Percentiles rank a stretch among this genome's conserved stretches.
These are phyloP conservation scores for Neurospora crassa DNA, from an alignment of 2,329 filamentous ascomycete species.

Conservation along the genomic window DNA sequence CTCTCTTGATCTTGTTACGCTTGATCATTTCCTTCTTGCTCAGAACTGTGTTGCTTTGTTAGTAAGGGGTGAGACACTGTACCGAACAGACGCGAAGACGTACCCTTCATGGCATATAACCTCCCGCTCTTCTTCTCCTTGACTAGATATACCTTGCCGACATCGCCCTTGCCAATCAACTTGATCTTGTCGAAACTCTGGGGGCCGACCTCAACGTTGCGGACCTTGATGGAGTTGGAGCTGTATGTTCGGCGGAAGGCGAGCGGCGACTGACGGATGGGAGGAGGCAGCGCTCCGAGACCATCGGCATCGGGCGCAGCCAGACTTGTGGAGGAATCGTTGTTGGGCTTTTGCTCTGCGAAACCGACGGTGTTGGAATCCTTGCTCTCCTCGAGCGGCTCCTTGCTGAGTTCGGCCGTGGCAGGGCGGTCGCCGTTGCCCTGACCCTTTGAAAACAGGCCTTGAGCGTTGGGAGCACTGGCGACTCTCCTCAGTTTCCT, in stretches of 20 bases:
- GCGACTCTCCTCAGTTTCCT: constrained; percentile 88
- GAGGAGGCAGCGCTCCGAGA: constrained; percentile 55
- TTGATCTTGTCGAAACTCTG: constrained; percentile 99
- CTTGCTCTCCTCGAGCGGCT: constrained; percentile 56
- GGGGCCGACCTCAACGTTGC: constrained; percentile 91
- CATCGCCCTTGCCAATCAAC: constrained; percentile 95
- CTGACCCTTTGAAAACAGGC: constrained; percentile 61
- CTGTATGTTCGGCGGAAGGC: constrained; percentile 93
- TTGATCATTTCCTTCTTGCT: constrained; percentile 99
- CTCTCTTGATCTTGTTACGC: constrained; percentile 98
- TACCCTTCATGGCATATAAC: constrained; percentile 98
- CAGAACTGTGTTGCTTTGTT: constrained; percentile 53
- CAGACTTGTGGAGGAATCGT: constrained; percentile 30
- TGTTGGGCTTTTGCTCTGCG: constrained; percentile 33
- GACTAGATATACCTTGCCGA: constrained; percentile 96
- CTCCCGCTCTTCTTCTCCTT: constrained; percentile 95
- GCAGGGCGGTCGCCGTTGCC: constrained; percentile 56
- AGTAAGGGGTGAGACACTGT: constrained; percentile 20
- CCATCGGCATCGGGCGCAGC: constrained; percentile 37
- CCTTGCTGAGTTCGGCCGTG: constrained; percentile 79
- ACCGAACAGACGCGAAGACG: constrained; percentile 17
- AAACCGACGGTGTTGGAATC: constrained; percentile 37
- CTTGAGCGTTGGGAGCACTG: constrained; percentile 94
- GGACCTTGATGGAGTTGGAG: constrained; percentile 97
- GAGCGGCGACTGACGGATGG: constrained; percentile 52